Conservation (phyloP, 345 rosid genomes). For the Eutrema yunnanense region DNA sequence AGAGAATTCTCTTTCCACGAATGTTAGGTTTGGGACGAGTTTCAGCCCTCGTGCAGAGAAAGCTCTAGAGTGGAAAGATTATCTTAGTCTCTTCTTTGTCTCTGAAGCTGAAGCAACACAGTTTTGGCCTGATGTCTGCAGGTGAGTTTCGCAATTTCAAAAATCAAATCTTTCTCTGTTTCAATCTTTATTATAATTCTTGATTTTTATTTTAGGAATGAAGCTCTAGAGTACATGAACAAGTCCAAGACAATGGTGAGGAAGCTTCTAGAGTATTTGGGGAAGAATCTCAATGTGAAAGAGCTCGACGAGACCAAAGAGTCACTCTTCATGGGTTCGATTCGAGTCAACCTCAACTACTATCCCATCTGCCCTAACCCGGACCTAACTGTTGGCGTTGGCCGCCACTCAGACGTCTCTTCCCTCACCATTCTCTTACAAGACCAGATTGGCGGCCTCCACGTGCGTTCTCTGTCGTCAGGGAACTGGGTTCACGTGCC, state of each 20-base stretch:
- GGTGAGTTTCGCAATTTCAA: conserved; percentile 15
- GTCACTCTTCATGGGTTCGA: conserved; percentile 34
- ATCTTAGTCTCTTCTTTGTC: conserved; percentile 42
- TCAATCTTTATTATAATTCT: not conserved
- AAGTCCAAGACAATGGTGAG: conserved; percentile 34
- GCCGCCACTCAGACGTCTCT: conserved; percentile 39
- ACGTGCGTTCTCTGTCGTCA: conserved; percentile 30
- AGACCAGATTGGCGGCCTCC: conserved; percentile 41
- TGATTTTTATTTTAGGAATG: conserved; percentile 24
- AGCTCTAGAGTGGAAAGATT: conserved; percentile 55
- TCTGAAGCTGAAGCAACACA: conserved; percentile 40
- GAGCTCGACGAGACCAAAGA: conserved; percentile 33
- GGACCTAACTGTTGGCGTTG: conserved; percentile 39
- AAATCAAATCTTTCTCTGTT: not conserved
- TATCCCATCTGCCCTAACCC: conserved; percentile 43
- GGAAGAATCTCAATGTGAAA: conserved; percentile 35
- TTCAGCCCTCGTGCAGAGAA: conserved; percentile 39
- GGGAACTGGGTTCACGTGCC: conserved; percentile 37
- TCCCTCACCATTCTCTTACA: conserved; percentile 38
- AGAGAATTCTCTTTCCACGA: conserved; percentile 27
- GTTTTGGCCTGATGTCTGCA: conserved; percentile 44
- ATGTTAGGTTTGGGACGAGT: conserved; percentile 35
- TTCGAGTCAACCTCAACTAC: conserved; percentile 37
- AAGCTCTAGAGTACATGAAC: conserved; percentile 41
- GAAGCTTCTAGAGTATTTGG: conserved; percentile 33